Evolutionary conservation across 768 basidiomycete genomes (phyloP), one percentile per base, ranked within the genome.

Genomic region (Grammothele lineata): DNA sequence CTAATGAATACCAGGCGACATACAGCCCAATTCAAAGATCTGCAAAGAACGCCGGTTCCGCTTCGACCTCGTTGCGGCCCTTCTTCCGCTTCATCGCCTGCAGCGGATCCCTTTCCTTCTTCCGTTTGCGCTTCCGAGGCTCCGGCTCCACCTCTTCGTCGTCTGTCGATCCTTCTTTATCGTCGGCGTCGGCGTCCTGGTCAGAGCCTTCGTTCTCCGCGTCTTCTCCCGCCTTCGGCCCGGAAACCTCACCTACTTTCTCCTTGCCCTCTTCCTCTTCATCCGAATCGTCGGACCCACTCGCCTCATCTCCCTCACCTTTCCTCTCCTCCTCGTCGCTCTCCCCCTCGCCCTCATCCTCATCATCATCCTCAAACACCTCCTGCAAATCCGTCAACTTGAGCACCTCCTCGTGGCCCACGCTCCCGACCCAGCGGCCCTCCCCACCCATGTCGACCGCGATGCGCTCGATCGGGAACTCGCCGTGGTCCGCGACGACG

Each of bases 391-490:
- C 87, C 22, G 92, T 94, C 68, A 97, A 67, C 60, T 84, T 85
- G 54, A 96, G 60, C 7, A 78, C 72, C 47, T 95, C 89, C 51
- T 97, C 94, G 56, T 97, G 93, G 24, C 91, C 90, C 21, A 82
- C 89, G 62, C 92, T 94, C 18, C 85, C 94, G n/a, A 92, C 77
- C 91, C 93, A 96, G 69, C 83, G 83, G 18, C 76, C 75, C 48
- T 81, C 71, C 2, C 73, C 73, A 21, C 63, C 70, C 37, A 68
- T 65, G 56, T 81, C 81, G 17, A 94, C 69, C 17, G 78, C 80
- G 34, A 96, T 82, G 21, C 91, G 78, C 66, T 97, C 94, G 40
- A 97, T 80, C 5, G 94, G 93, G 67, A 89, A 92, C 50, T 91
- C 87, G 4, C 89, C 91, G 56, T 96, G 94, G 55, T 93, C 89